Percentiles rank a stretch among this genome's conserved stretches.
These are phyloP conservation scores for Cordyceps militaris DNA, from an alignment of 2,329 filamentous ascomycete species.

Conservation along the genomic window DNA sequence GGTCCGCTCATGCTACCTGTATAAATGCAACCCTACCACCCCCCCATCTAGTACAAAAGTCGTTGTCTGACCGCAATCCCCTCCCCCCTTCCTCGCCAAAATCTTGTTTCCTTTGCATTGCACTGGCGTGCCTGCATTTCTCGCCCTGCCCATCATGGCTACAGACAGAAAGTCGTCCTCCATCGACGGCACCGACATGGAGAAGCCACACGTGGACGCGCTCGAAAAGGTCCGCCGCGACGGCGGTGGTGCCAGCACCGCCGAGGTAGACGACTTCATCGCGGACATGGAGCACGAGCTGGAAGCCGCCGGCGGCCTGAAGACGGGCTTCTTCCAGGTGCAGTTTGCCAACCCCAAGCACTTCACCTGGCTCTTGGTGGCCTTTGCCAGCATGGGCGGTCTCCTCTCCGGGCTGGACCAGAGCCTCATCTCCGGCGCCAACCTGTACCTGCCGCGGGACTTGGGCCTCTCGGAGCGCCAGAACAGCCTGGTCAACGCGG, in stretches of 20 bases:
- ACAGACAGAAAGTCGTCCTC: constrained; percentile 4
- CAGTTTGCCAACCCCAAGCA: constrained; percentile 53
- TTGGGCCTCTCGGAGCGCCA: constrained; percentile 48
- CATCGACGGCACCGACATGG: background rate
- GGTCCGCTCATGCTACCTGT: background rate
- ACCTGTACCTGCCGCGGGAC: constrained; percentile 56
- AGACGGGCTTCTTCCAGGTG: constrained; percentile 43
- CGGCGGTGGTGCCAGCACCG: constrained; percentile 20
- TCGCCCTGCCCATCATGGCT: background rate
- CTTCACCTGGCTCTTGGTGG: constrained; percentile 62
- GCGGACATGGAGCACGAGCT: constrained; percentile 36
- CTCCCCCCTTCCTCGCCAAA: background rate
- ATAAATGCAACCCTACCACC: constrained; percentile 2
- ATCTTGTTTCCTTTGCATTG: background rate
- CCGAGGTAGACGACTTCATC: constrained; percentile 33
- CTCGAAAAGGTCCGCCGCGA: constrained; percentile 28
- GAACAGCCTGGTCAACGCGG: constrained; percentile 60
- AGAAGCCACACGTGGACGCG: constrained; percentile 27
- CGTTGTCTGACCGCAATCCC: background rate
- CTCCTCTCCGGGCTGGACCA: constrained; percentile 67
- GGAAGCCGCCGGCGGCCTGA: constrained; percentile 24
- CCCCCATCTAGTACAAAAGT: background rate
- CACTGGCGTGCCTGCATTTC: no score
- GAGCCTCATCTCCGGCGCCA: constrained; percentile 64
- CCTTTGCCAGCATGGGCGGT: constrained; percentile 69